Base-by-base conservation (phyloP, 192 early-diverging fungal species). In the Kappamyces sp. region DNA sequence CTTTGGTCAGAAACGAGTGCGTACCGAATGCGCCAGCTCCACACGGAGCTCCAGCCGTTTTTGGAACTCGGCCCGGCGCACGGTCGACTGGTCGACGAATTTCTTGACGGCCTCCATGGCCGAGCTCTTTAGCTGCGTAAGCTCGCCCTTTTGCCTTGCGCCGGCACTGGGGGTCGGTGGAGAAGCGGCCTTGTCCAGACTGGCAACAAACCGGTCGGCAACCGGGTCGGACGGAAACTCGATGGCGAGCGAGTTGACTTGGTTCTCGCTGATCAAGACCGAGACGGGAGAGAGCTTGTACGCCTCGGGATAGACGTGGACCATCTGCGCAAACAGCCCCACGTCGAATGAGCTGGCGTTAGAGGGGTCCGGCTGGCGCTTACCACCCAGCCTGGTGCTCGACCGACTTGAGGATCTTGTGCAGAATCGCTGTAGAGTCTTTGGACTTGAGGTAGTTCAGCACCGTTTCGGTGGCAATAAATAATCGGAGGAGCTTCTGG, bases 241-340 rank as follows among this genome's bases (percentile, higher is more conserved):
- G 9, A 79, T 45, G 34, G 58, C 49, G 1, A 72, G 64, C 41
- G 77, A 79, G n/a, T 42, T 29, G 5, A 76, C 66, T 1, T 51
- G 53, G 1, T 67, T 50, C 7, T 73, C 77, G 0, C 51, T 45
- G 14, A 64, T 41, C 5, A 45, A 37, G 22, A 65, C 53, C 12
- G 30, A n/a, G 5, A 67, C 41, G 29, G 71, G 62, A 32, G 42
- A 49, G 47, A 49, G 45, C 12, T 30, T 35, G 61, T 80, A 80
- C 6, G 72, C 47, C 11, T 77, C 72, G 2, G 78, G 78, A 42
- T 66, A 77, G 0, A 80, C 35, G 1, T 63, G 60, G 2, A 71
- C 46, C 14, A 80, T 72, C 62, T 80, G 74, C 32, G 65, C 73
- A 40, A 80, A 48, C 48, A 76, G 72, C 15, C 32, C 6, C 63